Conservation (phyloP, 2,329 filamentous ascomycete genomes). For the Aspergillus amoenus region DNA sequence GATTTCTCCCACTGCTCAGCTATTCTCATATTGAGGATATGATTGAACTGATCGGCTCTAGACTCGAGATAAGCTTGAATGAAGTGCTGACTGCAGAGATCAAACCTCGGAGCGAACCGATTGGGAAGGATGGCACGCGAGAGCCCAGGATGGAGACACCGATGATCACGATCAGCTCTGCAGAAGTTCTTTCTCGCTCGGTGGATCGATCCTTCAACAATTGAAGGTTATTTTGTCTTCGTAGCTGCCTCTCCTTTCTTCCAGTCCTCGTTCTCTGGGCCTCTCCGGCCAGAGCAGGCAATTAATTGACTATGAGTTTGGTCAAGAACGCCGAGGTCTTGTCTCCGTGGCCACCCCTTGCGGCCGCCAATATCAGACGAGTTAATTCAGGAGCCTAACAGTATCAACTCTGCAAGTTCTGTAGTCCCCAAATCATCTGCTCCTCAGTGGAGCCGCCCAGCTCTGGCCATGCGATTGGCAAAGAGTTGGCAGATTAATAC, state of each 20-base stretch:
- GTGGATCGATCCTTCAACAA: too few relatives aligned
- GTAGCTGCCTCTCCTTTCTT: too few relatives aligned
- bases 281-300: too few relatives aligned
- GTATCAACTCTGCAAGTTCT: not conserved
- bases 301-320: too few relatives aligned
- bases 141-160: not conserved
- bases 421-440: not conserved
- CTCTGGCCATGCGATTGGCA: not conserved
- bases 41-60: too few relatives aligned
- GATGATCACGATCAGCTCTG: not conserved
- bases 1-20: too few relatives aligned
- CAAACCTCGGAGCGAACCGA: not conserved
- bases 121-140: slow-evolving; percentile 21
- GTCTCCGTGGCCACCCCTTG: not conserved
- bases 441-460: not conserved
- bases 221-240: too few relatives aligned
- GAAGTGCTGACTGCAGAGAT: not conserved
- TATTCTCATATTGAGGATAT: too few relatives aligned
- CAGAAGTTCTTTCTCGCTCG: not conserved
- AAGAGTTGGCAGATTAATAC: not conserved
- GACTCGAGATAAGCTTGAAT: not conserved
- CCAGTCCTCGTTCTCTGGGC: too few relatives aligned
- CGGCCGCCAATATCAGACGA: not conserved
- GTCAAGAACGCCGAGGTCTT: not conserved
- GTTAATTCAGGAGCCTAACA: not conserved